Base-by-base conservation (phyloP, 2,329 filamentous ascomycete genomes). In the Diaporthe destruens region DNA sequence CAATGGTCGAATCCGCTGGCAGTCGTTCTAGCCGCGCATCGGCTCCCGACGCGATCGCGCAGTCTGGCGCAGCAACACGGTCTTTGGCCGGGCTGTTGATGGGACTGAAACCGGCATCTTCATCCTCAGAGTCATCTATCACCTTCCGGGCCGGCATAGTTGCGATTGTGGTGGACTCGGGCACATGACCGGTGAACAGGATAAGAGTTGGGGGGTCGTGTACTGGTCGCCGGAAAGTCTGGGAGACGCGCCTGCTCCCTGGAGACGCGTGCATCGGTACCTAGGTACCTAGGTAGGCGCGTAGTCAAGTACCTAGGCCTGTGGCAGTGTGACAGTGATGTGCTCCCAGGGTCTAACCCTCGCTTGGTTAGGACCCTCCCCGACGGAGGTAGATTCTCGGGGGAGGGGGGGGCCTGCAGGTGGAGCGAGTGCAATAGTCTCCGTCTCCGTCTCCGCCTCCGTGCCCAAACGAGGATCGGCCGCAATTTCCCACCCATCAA, bases 51-150 rank as follows among this genome's bases (percentile, higher is more conserved):
- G 54, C 36, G 44, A 36, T 47, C 25, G 66, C 63, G 18, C 65
- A 53, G 23, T 47, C 56, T 9, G 55, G 16, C 12, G 70, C 57
- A 7, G 54, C 23, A 51, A 65, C 29, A 36, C 61, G 44, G 16
- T n/a, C 54, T 20, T 73, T 76, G 56, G 72, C 71, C 29, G 75
- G 71, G 61, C 73, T 76, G 23, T 76, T 74, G 23, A 74, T 36
- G 3, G 77, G 77, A 69, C 77, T 80, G 49, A 78, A 70, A 8
- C 76, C 78, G 71, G 76, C 77, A 34, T 74, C 78, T 39, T 81
- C 79, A 53, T 81, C 80, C 67, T 81, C 80, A 5, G 80, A 82
- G 71, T 81, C 80, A 23, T 79, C 75, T 2, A 82, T 78, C 39
- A 80, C 79, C 68, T 66, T 75, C 49, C 74, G 72, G 6, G 76